A percentile compares a stretch with the other conserved stretches of the same genome.
These are phyloP conservation scores for Thermomucor indicae-seudaticae DNA, from an alignment of 371 early-diverging fungal species.

Conservation along the genomic window DNA sequence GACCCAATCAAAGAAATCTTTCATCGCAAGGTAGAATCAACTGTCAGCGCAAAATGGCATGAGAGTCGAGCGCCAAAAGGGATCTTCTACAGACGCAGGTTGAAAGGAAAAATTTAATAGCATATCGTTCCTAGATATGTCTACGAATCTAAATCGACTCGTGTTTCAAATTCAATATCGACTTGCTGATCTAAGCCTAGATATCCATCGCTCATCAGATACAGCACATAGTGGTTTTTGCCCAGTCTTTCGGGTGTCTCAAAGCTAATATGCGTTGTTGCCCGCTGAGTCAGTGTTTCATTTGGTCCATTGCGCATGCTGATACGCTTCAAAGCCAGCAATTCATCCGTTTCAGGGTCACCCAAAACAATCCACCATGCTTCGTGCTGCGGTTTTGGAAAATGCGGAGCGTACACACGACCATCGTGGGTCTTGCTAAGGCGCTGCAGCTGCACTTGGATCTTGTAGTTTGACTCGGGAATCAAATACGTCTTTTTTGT, in stretches of 20 bases:
- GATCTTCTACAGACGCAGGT: no score
- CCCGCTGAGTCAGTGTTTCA: slow-evolving; percentile 35
- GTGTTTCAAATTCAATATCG: slow-evolving; percentile 51
- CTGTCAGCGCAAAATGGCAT: no score
- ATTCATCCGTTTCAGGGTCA: slow-evolving; percentile 56
- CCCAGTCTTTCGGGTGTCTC: slow-evolving; percentile 66
- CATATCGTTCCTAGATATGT: no score
- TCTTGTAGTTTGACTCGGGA: slow-evolving; percentile 45
- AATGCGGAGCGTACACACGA: slow-evolving; percentile 66
- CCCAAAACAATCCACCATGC: slow-evolving; percentile 88
- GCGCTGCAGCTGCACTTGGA: slow-evolving; percentile 40
- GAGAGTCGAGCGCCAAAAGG: no score
- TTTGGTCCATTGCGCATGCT: slow-evolving; percentile 61
- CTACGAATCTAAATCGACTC: slow-evolving; percentile 24
- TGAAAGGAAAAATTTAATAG: no score
- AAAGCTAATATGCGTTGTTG: slow-evolving; percentile 48
- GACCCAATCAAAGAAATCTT: no score
- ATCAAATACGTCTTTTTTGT: slow-evolving; percentile 40
- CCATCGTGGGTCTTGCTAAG: slow-evolving; percentile 51
- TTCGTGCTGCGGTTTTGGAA: slow-evolving; percentile 90
- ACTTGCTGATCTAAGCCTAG: slow-evolving; percentile 71
- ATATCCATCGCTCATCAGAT: slow-evolving; percentile 78
- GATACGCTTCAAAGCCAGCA: slow-evolving; percentile 76
- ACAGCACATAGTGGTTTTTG: slow-evolving; percentile 54
- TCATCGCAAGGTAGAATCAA: no score